Conservation (phyloP, 495 filamentous ascomycete genomes). For the Aspergillus nidulans region DNA sequence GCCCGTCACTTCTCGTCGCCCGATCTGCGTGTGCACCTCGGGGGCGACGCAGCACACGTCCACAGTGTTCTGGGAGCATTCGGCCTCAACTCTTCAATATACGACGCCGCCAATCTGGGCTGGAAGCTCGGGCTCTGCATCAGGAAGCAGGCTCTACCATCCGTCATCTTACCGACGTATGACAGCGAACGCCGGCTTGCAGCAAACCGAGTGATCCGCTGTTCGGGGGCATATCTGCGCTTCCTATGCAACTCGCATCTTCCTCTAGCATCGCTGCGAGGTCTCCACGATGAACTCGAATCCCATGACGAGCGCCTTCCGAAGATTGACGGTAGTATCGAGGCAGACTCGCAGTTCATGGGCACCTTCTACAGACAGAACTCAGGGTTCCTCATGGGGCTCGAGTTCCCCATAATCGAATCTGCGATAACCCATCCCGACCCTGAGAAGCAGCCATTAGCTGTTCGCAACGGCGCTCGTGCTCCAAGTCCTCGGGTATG, state of each 20-base stretch:
- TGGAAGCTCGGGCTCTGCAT: conserved; percentile 1
- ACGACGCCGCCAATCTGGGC: conserved; percentile 3
- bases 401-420: not conserved
- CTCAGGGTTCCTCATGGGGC: not conserved
- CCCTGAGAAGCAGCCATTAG: not conserved
- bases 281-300: not conserved
- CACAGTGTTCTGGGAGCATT: conserved; percentile 2
- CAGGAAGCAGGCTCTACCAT: not conserved
- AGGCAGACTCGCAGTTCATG: not conserved
- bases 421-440: not conserved
- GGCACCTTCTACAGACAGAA: not conserved
- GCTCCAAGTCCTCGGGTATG: not conserved
- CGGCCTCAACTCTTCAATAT: conserved; percentile 4
- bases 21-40: not conserved
- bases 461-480: not conserved
- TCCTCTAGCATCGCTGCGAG: not conserved
- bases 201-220: conserved; percentile 1
- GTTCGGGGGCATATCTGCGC: conserved; percentile 1
- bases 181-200: not conserved
- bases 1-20: not conserved
- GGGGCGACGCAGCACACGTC: conserved; percentile 2
- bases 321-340: not conserved
- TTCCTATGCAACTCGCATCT: conserved; percentile 2
- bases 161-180: not conserved
- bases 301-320: not conserved